Evolutionary conservation across 140 eudicot genomes (phyloP).

Genomic region (Oenanthe javanica): DNA sequence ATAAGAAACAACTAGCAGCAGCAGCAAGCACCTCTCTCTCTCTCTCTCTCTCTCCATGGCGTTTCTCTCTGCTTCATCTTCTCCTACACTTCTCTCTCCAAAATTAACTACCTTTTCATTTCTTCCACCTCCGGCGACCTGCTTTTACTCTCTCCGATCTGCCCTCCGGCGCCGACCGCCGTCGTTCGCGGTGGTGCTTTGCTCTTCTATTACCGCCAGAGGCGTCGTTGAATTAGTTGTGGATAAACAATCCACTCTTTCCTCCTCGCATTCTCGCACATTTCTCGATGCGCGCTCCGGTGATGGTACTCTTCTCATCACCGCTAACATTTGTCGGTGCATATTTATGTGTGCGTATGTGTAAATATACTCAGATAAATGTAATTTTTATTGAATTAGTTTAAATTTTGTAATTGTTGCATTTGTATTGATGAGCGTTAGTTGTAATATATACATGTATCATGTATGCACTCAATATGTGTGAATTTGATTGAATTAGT

Average conservation of each 20-base stretch:
- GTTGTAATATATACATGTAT: not conserved
- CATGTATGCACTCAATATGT: not conserved
- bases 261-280: conserved; percentile 31
- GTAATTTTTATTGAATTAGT: not conserved
- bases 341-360: not conserved
- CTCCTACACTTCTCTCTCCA: conserved; percentile 26
- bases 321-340: not conserved
- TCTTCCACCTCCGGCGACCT: conserved; percentile 8
- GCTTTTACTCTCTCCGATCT: conserved; percentile 26
- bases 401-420: not conserved
- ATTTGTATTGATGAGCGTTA: not conserved
- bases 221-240: conserved; percentile 32
- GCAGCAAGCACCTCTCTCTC: not conserved
- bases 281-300: conserved; percentile 46
- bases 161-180: conserved; percentile 15
- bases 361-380: not conserved
- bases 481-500: not conserved
- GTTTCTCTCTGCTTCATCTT: conserved; percentile 29
- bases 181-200: conserved; percentile 27
- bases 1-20: not conserved
- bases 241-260: conserved; percentile 16
- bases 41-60: not conserved
- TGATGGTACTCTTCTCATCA: conserved; percentile 29
- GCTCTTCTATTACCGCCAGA: conserved; percentile 23
- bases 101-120: conserved; percentile 25